Evolutionary conservation across 805 yeast species (phyloP).

Genomic region (Ogataea henricii): DNA sequence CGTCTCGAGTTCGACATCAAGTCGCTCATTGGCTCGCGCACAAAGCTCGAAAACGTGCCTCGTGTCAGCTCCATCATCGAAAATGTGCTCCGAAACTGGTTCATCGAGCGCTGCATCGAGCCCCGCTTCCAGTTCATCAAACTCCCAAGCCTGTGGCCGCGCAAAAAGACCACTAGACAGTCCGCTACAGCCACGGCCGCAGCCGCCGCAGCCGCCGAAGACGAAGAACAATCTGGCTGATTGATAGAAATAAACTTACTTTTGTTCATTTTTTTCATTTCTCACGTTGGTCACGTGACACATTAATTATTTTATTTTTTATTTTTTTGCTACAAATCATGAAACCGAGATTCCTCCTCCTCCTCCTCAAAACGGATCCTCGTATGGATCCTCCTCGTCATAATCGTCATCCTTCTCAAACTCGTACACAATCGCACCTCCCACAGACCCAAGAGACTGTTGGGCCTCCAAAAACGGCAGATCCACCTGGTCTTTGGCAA

Average conservation of each 20-base stretch:
- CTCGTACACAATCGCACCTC: constrained; percentile 95
- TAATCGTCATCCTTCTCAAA: constrained; percentile 97
- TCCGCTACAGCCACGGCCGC: constrained; percentile 18
- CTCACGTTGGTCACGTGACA: no score
- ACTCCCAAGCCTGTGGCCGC: constrained; percentile 88
- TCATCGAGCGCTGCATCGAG: constrained; percentile 88
- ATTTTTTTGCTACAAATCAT: no score
- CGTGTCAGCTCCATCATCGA: constrained; percentile 85
- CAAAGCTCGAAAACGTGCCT: constrained; percentile 91
- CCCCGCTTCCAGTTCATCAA: constrained; percentile 87
- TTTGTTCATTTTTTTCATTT: neutral
- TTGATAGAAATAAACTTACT: neutral
- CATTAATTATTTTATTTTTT: no score
- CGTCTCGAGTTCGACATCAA: constrained; percentile 85
- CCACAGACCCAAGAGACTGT: constrained; percentile 59
- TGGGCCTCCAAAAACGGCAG: constrained; percentile 93
- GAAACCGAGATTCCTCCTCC: neutral
- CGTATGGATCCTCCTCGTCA: constrained; percentile 97
- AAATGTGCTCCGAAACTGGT: constrained; percentile 80
- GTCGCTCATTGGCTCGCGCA: constrained; percentile 88
- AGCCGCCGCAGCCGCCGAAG: constrained; percentile 12
- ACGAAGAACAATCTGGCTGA: constrained; percentile 18
- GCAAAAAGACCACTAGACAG: constrained; percentile 56
- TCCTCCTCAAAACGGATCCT: constrained; percentile 73
- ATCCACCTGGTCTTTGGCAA: constrained; percentile 82